Evolutionary conservation across 208 protist genomes (phyloP).

Genomic region (Acanthamoeba lugdunensis): DNA sequence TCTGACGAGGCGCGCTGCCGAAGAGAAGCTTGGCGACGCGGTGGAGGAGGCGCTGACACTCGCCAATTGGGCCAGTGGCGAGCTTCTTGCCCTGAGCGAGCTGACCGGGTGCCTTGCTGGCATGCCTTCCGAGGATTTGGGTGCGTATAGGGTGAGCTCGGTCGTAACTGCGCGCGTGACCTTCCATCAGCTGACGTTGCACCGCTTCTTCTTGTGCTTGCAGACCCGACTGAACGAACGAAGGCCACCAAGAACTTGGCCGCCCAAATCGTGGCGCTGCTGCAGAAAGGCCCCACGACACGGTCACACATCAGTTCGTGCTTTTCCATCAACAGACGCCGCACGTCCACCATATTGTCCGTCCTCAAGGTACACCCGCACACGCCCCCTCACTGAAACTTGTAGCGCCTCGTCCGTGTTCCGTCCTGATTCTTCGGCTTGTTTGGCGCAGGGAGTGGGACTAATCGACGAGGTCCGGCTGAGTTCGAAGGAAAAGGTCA

Average conservation of each 20-base stretch:
- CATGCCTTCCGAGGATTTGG: too few species aligned
- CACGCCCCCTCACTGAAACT: neutral
- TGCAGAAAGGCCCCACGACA: neutral
- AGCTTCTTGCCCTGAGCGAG: neutral
- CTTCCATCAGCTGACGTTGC: neutral
- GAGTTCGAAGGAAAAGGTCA: neutral
- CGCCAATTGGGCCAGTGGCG: neutral
- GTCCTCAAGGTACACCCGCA: neutral
- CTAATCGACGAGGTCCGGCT: neutral
- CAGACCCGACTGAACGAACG: neutral
- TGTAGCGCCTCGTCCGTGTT: neutral
- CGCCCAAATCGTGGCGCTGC: neutral
- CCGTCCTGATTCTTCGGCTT: neutral
- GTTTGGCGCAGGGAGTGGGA: neutral
- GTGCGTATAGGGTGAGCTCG: too few species aligned
- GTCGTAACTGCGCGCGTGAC: too few species aligned
- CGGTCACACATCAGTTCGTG: neutral
- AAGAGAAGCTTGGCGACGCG: neutral
- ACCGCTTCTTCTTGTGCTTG: neutral
- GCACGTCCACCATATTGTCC: neutral
- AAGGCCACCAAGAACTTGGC: neutral
- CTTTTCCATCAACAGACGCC: neutral
- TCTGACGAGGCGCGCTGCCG: neutral
- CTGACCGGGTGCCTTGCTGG: too few species aligned
- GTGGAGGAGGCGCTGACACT: neutral